These are phyloP conservation scores for Leccinum rimulosum DNA, from an alignment of 768 basidiomycete genomes.

Conservation along the genomic window DNA sequence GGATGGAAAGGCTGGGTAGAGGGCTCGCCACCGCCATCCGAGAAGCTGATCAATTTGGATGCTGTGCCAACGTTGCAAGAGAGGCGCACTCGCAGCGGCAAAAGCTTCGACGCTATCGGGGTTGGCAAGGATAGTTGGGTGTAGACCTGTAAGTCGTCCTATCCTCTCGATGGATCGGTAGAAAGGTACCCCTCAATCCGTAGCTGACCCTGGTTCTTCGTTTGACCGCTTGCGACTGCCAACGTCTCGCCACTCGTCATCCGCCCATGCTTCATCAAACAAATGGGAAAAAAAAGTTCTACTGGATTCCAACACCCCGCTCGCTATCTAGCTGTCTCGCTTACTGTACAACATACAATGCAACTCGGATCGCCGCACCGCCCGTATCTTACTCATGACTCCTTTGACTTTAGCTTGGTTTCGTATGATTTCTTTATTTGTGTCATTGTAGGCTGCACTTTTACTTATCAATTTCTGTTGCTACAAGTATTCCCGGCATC, in stretches of 20 bases:
- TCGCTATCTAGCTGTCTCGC: slow-evolving; percentile 16
- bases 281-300: slow-evolving; percentile 9
- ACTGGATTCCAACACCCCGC: slow-evolving; percentile 7
- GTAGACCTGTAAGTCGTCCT: slow-evolving; percentile 44
- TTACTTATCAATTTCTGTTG: slow-evolving; percentile 31
- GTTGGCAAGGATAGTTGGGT: slow-evolving; percentile 80
- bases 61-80: slow-evolving; percentile 67
- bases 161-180: slow-evolving; percentile 44
- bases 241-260: neutral
- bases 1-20: slow-evolving; percentile 94
- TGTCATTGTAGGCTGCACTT: slow-evolving; percentile 24
- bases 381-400: slow-evolving; percentile 18
- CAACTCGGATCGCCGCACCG: slow-evolving; percentile 18
- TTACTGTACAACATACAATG: slow-evolving; percentile 27
- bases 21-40: slow-evolving; percentile 76
- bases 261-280: slow-evolving; percentile 8
- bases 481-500: slow-evolving; percentile 30
- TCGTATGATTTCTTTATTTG: slow-evolving; percentile 26
- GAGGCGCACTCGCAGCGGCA: slow-evolving; percentile 78
- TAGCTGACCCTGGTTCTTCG: slow-evolving; percentile 1
- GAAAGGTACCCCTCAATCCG: slow-evolving; percentile 39
- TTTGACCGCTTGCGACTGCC: slow-evolving; percentile 1
- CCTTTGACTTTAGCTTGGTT: slow-evolving; percentile 17
- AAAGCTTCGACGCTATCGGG: slow-evolving; percentile 79
- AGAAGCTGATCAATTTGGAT: slow-evolving; percentile 81